Evolutionary conservation across 352 stramenopile species (phyloP).

Genomic region (Phytopythium aichiense): DNA sequence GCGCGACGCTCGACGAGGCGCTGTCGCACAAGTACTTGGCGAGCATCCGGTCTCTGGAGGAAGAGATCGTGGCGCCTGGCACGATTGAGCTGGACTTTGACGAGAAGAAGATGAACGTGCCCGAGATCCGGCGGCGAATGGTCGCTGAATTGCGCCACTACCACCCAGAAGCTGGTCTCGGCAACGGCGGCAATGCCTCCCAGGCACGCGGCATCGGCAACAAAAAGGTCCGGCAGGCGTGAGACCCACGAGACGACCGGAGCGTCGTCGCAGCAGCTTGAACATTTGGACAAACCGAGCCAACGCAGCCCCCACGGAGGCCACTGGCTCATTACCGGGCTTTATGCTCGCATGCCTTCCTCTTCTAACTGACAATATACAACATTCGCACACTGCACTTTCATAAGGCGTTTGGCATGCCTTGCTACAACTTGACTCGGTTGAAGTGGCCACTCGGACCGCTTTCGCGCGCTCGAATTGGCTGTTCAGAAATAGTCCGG

Average conservation of each 20-base stretch:
- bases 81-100: slow-evolving; percentile 86
- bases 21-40: slow-evolving; percentile 82
- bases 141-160: slow-evolving; percentile 76
- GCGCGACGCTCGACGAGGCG: slow-evolving; percentile 74
- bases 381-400: no score
- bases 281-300: no score
- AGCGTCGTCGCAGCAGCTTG: no score
- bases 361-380: no score
- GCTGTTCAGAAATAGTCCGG: not conserved
- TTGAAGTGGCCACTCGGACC: not conserved
- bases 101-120: slow-evolving; percentile 79
- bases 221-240: slow-evolving; percentile 32
- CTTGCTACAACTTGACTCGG: not conserved
- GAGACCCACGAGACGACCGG: not conserved
- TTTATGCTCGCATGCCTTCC: no score
- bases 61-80: slow-evolving; percentile 79
- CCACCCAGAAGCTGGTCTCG: slow-evolving; percentile 39
- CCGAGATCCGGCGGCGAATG: slow-evolving; percentile 81
- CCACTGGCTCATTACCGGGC: no score
- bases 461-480: not conserved
- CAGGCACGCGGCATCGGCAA: slow-evolving; percentile 18
- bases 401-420: no score
- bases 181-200: slow-evolving; percentile 2
- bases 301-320: no score
- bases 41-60: slow-evolving; percentile 80